Base-by-base conservation (phyloP, 1,284 basidiomycete genomes). In the Cutaneotrichosporon sp. region DNA sequence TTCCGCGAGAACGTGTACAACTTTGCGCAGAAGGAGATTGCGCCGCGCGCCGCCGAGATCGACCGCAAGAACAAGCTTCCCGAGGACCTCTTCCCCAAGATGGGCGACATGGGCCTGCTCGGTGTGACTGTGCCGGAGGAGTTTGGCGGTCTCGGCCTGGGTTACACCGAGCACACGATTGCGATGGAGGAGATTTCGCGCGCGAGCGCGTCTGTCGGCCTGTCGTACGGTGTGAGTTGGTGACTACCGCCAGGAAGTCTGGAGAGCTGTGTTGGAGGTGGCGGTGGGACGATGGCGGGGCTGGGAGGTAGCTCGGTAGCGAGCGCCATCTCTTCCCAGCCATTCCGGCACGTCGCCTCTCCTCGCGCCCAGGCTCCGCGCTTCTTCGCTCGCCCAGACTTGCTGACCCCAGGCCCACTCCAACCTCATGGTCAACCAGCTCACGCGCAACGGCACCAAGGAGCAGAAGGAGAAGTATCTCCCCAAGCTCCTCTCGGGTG, bases 151-250 rank as follows among this genome's bases (percentile, higher is more conserved):
- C 83, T 93, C 45, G 85, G 83, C 3, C 82, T 90, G 62, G 90
- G 91, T 6, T 97, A 95, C 79, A 84, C 95, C 61, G 86, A 92
- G 63, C 93, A 97, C 77, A 89, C 89, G 2, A 83, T 97, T 52
- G 92, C 90, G 4, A 95, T 95, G 92, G 92, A 97, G 80, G 90
- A 91, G 69, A 82, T 97, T 58, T 95, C 92, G 27, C 83, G 87
- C 29, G 91, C 91, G 8, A 95, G 92, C 7, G 94, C 92, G 24
- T 92, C 90, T 4, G 88, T 97, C 34, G 94, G 89, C 1, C 85
- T 97, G 11, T 93, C 91, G 3, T 97, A 97, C 70, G 94, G 93
- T 58, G 74, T 76, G 45, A 63, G 74, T 66, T 4, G 8, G 4
- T 38, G 10, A n/a, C n/a, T n/a, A n/a, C n/a, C n/a, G n/a, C n/a